phyloP scores from a whole-genome alignment of 495 filamentous ascomycete species.

The Aspergillus asperescens region DNA sequence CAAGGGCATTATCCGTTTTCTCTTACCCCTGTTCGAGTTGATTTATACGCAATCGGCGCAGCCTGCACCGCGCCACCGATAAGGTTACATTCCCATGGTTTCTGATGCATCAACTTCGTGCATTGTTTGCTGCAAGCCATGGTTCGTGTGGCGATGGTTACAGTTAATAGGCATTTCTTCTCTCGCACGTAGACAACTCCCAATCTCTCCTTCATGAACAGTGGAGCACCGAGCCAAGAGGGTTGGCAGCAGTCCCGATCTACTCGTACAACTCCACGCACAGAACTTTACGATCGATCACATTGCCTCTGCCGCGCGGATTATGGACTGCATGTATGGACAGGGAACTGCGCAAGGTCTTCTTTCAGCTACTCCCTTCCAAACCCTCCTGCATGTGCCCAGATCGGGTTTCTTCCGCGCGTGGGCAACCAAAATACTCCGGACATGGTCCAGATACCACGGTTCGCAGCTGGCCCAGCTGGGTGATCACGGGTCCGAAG shows the following conservation, averaged over 20 bases:
- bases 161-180: no score
- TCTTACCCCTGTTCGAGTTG: background rate
- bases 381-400: conserved; percentile 1
- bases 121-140: conserved; percentile 17
- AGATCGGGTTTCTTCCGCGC: background rate
- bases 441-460: background rate
- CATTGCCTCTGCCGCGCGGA: conserved; percentile 12
- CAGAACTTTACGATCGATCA: conserved; percentile 8
- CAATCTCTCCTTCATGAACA: no score
- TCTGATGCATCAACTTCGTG: conserved; percentile 15
- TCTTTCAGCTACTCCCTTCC: background rate
- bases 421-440: background rate
- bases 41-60: no score
- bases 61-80: background rate
- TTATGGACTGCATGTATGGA: conserved; percentile 8
- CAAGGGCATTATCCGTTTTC: background rate
- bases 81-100: conserved; percentile 4
- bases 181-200: no score
- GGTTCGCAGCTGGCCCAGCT: background rate
- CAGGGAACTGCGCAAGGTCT: background rate
- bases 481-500: background rate
- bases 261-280: background rate
- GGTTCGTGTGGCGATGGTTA: background rate
- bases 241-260: background rate
- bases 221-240: background rate